A percentile compares a stretch with the other conserved stretches of the same genome.
Conservation (phyloP, 2,329 filamentous ascomycete species). For the Arthroderma sp. region DNA sequence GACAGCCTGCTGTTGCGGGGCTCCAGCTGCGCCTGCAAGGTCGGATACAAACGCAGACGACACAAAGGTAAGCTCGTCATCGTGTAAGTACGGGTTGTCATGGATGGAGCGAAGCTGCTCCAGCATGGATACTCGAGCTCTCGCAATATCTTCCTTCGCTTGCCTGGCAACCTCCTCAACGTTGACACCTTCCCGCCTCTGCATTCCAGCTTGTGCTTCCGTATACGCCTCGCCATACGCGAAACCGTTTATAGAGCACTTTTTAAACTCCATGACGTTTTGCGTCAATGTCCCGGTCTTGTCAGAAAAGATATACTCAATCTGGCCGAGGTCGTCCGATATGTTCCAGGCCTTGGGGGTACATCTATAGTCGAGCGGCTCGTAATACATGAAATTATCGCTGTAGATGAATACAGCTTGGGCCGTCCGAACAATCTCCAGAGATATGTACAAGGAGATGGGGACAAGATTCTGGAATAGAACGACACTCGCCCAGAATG, state of each 20-base stretch:
- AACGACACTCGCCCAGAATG: conserved; percentile 90
- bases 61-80: conserved; percentile 83
- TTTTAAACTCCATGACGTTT: conserved; percentile 99
- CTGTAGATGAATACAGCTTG: conserved; percentile 97
- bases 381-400: conserved; percentile 95
- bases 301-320: conserved; percentile 97
- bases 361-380: conserved; percentile 82
- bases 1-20: conserved; percentile 63
- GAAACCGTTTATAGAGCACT: conserved; percentile 89
- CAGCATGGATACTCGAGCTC: conserved; percentile 61
- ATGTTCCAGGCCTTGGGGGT: conserved; percentile 99
- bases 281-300: conserved; percentile 84
- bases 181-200: conserved; percentile 76
- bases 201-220: conserved; percentile 91
- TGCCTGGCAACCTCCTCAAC: conserved; percentile 65
- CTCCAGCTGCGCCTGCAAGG: conserved; percentile 61
- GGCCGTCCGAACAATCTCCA: conserved; percentile 85
- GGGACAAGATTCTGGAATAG: conserved; percentile 98
- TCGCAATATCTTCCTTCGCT: conserved; percentile 64
- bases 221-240: conserved; percentile 97
- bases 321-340: conserved; percentile 92
- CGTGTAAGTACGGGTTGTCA: conserved; percentile 80
- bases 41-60: conserved; percentile 81
- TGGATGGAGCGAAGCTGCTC: conserved; percentile 59
- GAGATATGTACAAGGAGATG: conserved; percentile 91